phyloP scores from a whole-genome alignment of 495 filamentous ascomycete species.

The Xylaria grammica region DNA sequence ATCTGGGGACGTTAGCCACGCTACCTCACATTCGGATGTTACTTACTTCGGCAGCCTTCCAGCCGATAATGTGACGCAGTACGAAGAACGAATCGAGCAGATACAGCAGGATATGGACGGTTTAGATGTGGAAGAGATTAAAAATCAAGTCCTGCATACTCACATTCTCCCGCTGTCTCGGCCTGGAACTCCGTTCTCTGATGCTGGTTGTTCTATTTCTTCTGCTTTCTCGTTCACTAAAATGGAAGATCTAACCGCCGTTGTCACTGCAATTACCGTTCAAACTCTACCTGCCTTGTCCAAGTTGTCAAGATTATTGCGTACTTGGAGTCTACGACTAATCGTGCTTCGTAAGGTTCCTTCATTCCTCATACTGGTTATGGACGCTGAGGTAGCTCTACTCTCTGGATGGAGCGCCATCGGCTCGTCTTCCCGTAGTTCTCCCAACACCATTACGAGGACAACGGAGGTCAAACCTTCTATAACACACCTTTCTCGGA shows the following conservation, averaged over 20 bases:
- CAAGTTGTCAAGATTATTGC: slow-evolving; percentile 68
- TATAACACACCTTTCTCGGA: slow-evolving; percentile 42
- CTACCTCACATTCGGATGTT: slow-evolving; percentile 32
- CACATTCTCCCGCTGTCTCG: slow-evolving; percentile 66
- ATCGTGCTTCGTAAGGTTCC: slow-evolving; percentile 74
- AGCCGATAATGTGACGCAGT: slow-evolving; percentile 61
- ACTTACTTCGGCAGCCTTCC: slow-evolving; percentile 74
- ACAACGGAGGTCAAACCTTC: slow-evolving; percentile 14
- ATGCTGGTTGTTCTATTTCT: slow-evolving; percentile 38
- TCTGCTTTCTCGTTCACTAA: slow-evolving; percentile 56
- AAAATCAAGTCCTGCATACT: slow-evolving; percentile 82
- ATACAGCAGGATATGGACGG: slow-evolving; percentile 79
- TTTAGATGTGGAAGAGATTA: slow-evolving; percentile 87
- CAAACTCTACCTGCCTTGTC: slow-evolving; percentile 85
- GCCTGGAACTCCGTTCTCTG: slow-evolving; percentile 58
- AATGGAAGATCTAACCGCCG: slow-evolving; percentile 84
- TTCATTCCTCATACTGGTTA: slow-evolving; percentile 68
- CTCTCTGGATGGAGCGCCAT: slow-evolving; percentile 67
- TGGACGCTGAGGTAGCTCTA: slow-evolving; percentile 65
- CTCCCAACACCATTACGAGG: slow-evolving; percentile 20
- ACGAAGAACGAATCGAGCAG: slow-evolving; percentile 76
- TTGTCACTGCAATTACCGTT: slow-evolving; percentile 86
- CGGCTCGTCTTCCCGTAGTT: slow-evolving; percentile 34
- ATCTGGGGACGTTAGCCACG: slow-evolving; percentile 6
- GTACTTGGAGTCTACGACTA: slow-evolving; percentile 77